phyloP scores from a whole-genome alignment of 2,329 filamentous ascomycete genomes.

The Penicillium sp. region DNA sequence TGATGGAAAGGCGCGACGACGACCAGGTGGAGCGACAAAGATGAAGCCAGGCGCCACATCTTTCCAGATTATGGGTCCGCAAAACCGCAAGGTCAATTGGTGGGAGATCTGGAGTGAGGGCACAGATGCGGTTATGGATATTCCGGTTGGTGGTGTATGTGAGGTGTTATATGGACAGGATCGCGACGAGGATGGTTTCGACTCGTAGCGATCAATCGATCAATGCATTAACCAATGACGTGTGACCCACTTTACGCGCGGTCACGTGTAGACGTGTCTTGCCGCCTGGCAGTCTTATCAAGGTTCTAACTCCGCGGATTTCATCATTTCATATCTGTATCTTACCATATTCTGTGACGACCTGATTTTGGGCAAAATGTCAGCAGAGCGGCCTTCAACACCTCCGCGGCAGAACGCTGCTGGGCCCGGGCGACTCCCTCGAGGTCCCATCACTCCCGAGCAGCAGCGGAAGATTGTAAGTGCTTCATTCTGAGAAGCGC shows the following conservation, averaged over 20 bases:
- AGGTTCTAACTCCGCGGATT: background rate
- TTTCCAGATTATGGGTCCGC: conserved; percentile 43
- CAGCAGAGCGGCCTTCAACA: conserved; percentile 14
- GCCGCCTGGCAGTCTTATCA: background rate
- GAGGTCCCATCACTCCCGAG: conserved; percentile 58
- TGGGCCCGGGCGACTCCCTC: conserved; percentile 42
- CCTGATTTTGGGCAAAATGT: conserved; percentile 7
- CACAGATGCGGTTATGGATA: conserved; percentile 96
- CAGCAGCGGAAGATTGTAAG: conserved; percentile 59
- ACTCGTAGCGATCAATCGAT: background rate
- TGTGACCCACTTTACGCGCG: background rate
- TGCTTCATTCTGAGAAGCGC: background rate
- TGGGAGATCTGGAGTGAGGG: conserved; percentile 82
- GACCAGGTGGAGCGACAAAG: conserved; percentile 44
- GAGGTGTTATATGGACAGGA: conserved; percentile 83
- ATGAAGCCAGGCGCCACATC: conserved; percentile 44
- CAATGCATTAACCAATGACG: conserved; percentile 7
- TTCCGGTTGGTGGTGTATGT: conserved; percentile 91
- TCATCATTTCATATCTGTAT: background rate
- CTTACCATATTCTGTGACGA: background rate
- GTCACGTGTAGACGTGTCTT: conserved; percentile 8
- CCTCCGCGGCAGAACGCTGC: conserved; percentile 41
- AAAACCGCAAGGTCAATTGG: conserved; percentile 64
- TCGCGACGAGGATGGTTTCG: conserved; percentile 37
- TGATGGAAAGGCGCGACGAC: conserved; percentile 66